Conservation (phyloP, 352 stramenopile species). For the Globisporangium solare region DNA sequence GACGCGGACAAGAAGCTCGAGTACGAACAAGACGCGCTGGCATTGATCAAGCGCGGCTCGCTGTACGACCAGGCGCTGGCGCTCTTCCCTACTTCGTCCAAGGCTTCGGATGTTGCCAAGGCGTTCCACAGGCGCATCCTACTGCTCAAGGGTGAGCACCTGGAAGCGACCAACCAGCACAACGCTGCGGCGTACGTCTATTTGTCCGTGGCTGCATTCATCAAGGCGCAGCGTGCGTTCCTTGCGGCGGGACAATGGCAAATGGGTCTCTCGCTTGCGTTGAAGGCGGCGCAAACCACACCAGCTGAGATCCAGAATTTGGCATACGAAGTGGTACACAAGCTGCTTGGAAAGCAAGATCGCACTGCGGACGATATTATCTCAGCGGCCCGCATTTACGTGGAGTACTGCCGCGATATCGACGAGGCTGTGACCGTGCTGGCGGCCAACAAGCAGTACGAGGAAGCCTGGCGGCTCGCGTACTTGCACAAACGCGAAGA, state of each 20-base stretch:
- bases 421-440: conserved; percentile 69
- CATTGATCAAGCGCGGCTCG: conserved; percentile 35
- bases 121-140: conserved; percentile 36
- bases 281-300: conserved; percentile 19
- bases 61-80: conserved; percentile 49
- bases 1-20: conserved; percentile 10
- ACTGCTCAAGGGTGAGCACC: conserved; percentile 39
- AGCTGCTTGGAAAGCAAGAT: conserved; percentile 38
- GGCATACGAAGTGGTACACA: conserved; percentile 47
- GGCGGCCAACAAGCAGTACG: conserved; percentile 54
- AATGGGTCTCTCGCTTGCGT: conserved; percentile 49
- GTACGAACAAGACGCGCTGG: conserved; percentile 29
- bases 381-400: conserved; percentile 48
- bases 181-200: conserved; percentile 63
- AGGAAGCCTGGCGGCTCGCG: conserved; percentile 50
- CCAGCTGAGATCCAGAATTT: conserved; percentile 26
- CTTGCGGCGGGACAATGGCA: conserved; percentile 49
- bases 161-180: conserved; percentile 33
- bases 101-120: conserved; percentile 4
- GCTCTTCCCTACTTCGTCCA: conserved; percentile 27
- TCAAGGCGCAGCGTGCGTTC: conserved; percentile 49
- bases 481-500: conserved; percentile 51
- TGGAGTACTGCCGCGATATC: conserved; percentile 70
- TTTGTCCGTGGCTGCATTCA: conserved; percentile 35
- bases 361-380: conserved; percentile 25